Conservation (phyloP, 129 eudicot genomes). For the Flaveria robusta region DNA sequence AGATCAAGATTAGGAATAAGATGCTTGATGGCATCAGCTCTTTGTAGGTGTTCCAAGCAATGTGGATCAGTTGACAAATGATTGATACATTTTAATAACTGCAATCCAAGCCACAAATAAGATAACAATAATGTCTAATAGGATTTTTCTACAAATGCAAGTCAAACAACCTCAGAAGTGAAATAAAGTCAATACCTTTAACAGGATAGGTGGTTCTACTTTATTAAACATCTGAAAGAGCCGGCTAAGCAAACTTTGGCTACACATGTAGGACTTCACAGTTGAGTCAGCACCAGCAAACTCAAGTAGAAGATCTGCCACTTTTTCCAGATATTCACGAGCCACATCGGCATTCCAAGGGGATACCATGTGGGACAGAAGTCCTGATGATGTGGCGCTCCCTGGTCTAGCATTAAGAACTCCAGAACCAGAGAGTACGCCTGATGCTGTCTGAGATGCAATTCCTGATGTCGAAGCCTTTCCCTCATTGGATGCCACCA, state of each 20-base stretch:
- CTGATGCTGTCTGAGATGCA: conserved; percentile 90
- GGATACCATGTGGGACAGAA: conserved; percentile 83
- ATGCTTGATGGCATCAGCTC: conserved; percentile 92
- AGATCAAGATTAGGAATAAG: conserved; percentile 95
- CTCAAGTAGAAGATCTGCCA: conserved; percentile 93
- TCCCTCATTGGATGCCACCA: conserved; percentile 65
- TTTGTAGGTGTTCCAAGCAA: conserved; percentile 91
- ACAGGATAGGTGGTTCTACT: conserved; percentile 83
- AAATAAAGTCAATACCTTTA: conserved; percentile 55
- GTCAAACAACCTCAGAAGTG: conserved; percentile 5
- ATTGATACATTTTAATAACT: conserved; percentile 86
- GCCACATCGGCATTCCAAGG: conserved; percentile 94
- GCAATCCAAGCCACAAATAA: conserved; percentile 10
- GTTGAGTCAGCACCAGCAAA: conserved; percentile 92
- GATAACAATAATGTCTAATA: conserved; percentile 11
- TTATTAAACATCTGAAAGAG: conserved; percentile 97
- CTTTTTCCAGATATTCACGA: conserved; percentile 88
- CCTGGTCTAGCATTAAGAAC: conserved; percentile 97
- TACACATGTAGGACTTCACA: conserved; percentile 91
- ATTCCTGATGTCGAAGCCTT: conserved; percentile 74
- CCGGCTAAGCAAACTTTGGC: conserved; percentile 90
- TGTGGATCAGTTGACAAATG: conserved; percentile 93
- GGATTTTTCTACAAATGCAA: background rate
- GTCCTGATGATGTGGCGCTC: conserved; percentile 95
- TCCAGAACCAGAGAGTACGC: conserved; percentile 97